These are phyloP conservation scores for Ramaria sp. DNA, from an alignment of 768 basidiomycete genomes.

Conservation along the genomic window DNA sequence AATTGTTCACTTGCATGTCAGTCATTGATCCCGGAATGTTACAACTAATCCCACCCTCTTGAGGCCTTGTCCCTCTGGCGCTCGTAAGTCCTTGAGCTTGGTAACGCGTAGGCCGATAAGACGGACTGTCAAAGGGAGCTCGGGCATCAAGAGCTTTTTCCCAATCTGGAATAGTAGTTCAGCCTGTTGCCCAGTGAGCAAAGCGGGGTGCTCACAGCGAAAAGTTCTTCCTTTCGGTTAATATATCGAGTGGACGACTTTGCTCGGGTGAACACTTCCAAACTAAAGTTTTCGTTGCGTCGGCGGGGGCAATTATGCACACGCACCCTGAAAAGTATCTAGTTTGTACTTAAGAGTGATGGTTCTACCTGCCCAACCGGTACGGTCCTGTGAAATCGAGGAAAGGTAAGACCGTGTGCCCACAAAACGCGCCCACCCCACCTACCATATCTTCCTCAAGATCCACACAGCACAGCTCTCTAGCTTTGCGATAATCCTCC, in stretches of 20 bases:
- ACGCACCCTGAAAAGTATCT: conserved; percentile 73
- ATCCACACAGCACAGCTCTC: conserved; percentile 67
- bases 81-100: conserved; percentile 75
- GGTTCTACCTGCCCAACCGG: conserved; percentile 80
- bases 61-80: conserved; percentile 44
- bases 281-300: neutral
- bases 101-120: conserved; percentile 85
- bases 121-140: conserved; percentile 69
- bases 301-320: conserved; percentile 2
- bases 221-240: conserved; percentile 67
- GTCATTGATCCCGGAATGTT: neutral
- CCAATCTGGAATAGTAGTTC: conserved; percentile 44
- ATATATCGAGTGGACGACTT: conserved; percentile 71
- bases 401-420: neutral
- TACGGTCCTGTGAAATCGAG: conserved; percentile 21
- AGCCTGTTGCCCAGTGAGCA: neutral
- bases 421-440: neutral
- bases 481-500: conserved; percentile 63
- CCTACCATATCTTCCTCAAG: conserved; percentile 65
- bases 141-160: conserved; percentile 69
- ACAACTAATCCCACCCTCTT: conserved; percentile 42
- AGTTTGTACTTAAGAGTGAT: conserved; percentile 91
- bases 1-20: neutral
- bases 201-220: conserved; percentile 39
- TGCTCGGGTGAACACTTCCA: conserved; percentile 67